phyloP scores from a whole-genome alignment of 2,329 filamentous ascomycete genomes.

The Pseudogymnoascus sp. region DNA sequence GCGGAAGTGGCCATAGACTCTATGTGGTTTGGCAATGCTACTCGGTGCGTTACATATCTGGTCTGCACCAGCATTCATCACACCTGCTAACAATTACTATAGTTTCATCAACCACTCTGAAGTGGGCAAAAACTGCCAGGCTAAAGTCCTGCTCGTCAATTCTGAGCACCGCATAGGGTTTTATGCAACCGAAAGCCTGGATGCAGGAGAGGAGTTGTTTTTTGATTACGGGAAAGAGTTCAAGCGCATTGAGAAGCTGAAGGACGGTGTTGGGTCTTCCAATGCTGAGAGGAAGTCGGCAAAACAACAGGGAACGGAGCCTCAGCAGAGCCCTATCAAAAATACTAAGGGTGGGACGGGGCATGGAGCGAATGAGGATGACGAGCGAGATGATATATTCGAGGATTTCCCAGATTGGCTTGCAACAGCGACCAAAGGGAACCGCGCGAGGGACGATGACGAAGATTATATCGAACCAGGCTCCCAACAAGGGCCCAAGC shows the following conservation, averaged over 20 bases:
- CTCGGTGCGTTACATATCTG: neutral
- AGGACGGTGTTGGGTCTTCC: neutral
- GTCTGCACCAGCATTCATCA: conserved; percentile 42
- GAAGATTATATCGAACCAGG: neutral
- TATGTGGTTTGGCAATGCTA: conserved; percentile 1
- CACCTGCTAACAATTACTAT: conserved; percentile 68
- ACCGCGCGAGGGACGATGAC: neutral
- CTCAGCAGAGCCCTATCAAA: neutral
- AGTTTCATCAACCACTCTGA: conserved; percentile 78
- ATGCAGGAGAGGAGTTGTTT: conserved; percentile 68
- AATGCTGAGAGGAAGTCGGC: neutral
- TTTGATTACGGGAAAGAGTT: conserved; percentile 74
- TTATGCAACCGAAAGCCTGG: conserved; percentile 59
- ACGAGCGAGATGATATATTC: too few species aligned
- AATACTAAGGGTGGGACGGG: neutral
- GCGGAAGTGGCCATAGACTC: conserved; percentile 26
- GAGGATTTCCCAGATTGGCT: too few species aligned
- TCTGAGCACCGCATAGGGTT: conserved; percentile 72
- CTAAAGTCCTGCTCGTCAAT: conserved; percentile 65
- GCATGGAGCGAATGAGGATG: neutral
- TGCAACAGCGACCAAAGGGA: neutral
- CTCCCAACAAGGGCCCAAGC: neutral
- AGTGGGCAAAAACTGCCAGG: conserved; percentile 56
- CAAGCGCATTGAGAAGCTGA: conserved; percentile 6
- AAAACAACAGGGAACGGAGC: neutral